Base-by-base conservation (phyloP, 768 basidiomycete genomes). In the Suillus subaureus region DNA sequence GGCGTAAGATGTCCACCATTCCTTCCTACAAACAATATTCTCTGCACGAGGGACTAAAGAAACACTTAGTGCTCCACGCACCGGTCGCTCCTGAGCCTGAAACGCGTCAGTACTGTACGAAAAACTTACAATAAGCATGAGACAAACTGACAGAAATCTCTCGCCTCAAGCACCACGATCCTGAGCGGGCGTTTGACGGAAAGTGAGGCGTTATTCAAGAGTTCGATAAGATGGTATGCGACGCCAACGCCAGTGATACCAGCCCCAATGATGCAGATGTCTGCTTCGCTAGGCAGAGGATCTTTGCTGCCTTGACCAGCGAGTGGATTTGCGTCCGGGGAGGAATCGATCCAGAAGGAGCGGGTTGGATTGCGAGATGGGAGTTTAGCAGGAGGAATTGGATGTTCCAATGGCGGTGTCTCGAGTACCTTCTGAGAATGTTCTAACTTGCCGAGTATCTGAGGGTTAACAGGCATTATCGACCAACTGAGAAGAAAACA, bases 1-100 rank as follows among this genome's bases (percentile, higher is more conserved):
- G 88, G 83, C 0, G 87, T 88, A 21, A 93, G 80, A 73, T 93
- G 92, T 0, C 93, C 91, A 1, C 92, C 93, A 69, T 94, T 94
- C 31, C 92, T 82, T 56, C 91, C 91, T 93, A 64, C 21, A n/a
- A 54, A 33, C n/a, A 33, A 28, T 18, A 23, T 60, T 42, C 26
- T 60, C 39, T 28, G 12, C 18, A 42, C 18, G 6, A 42, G 2
- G 39, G 28, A 60, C 16, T 8, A 40, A 60, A 42, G 49, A 21
- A 21, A 35, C 2, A 37, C 5, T 12, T 64, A 23, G 61, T 15
- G n/a, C 60, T 62, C n/a, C 5, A 62, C 61, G 15, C 67, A 89
- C 92, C 91, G 63, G 93, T 95, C 40, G 92, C 90, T 42, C 92
- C 91, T 63, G 89, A 86, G 75, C 90, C 90, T 89, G 40, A 60